These are phyloP conservation scores for Crucibulum laeve DNA, from an alignment of 768 basidiomycete genomes.

Conservation along the genomic window DNA sequence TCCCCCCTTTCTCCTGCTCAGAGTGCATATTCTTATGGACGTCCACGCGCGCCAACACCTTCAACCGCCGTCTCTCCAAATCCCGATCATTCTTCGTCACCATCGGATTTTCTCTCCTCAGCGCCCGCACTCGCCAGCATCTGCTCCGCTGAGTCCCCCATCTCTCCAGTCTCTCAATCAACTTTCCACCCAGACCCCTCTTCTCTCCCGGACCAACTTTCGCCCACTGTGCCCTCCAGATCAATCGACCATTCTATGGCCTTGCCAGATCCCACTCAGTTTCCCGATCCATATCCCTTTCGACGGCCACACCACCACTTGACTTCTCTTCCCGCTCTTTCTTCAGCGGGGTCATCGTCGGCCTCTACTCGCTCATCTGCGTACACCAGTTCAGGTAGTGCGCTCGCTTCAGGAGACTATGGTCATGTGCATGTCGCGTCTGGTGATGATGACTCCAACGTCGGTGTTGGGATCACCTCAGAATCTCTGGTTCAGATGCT, in stretches of 20 bases:
- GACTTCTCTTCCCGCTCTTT: conserved; percentile 51
- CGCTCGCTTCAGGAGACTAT: conserved; percentile 55
- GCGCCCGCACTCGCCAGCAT: conserved; percentile 3
- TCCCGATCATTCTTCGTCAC: conserved; percentile 17
- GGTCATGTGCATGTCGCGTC: conserved; percentile 64
- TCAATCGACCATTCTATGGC: conserved; percentile 31
- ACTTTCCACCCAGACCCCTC: conserved; percentile 17
- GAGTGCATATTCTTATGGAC: conserved; percentile 9
- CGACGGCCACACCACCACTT: conserved; percentile 42
- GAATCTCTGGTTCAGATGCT: conserved; percentile 64
- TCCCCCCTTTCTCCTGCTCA: conserved; percentile 19
- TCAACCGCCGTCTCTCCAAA: conserved; percentile 15
- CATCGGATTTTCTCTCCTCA: background rate
- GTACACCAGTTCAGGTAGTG: conserved; percentile 70
- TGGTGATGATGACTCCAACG: conserved; percentile 49
- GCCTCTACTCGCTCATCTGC: conserved; percentile 74
- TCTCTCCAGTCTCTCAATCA: background rate
- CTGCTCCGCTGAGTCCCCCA: conserved; percentile 1
- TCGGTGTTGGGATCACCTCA: conserved; percentile 57
- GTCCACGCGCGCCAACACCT: conserved; percentile 36
- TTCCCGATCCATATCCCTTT: conserved; percentile 70
- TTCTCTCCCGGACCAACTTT: conserved; percentile 18
- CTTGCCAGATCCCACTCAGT: conserved; percentile 62
- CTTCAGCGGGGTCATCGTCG: conserved; percentile 67
- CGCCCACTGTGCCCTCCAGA: conserved; percentile 38